phyloP scores from a whole-genome alignment of 1,139 yeast genomes.

The Pneumocystis murina region DNA sequence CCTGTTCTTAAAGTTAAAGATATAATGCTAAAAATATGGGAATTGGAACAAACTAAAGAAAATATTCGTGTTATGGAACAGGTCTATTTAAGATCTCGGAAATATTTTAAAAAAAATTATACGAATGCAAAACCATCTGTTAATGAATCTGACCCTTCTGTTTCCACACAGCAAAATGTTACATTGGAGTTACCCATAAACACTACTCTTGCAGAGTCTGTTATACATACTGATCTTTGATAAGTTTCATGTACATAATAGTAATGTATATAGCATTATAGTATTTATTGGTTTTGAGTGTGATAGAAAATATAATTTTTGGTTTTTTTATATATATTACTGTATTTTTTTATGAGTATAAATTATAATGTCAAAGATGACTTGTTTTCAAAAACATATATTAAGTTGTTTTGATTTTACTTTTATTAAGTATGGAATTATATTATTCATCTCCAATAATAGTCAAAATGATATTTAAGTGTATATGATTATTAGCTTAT shows the following conservation, averaged over 20 bases:
- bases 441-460: background rate
- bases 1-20: slow-evolving; percentile 5
- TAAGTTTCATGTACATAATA: background rate
- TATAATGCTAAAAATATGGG: slow-evolving; percentile 5
- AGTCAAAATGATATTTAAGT: background rate
- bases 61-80: slow-evolving; percentile 2
- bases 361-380: background rate
- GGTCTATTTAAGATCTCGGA: background rate
- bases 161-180: no score
- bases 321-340: background rate
- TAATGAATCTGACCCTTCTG: no score
- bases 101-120: no score
- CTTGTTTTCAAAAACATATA: background rate
- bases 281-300: background rate
- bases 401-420: background rate
- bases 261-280: background rate
- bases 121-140: background rate
- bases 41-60: slow-evolving; percentile 5
- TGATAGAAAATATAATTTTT: background rate
- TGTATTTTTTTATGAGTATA: background rate
- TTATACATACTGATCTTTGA: background rate
- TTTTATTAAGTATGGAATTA: background rate
- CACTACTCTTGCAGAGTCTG: background rate
- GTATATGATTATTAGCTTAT: background rate
- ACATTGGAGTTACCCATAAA: no score